phyloP scores from a whole-genome alignment of 257 asterid genomes.

The Penstemon newberryi region DNA sequence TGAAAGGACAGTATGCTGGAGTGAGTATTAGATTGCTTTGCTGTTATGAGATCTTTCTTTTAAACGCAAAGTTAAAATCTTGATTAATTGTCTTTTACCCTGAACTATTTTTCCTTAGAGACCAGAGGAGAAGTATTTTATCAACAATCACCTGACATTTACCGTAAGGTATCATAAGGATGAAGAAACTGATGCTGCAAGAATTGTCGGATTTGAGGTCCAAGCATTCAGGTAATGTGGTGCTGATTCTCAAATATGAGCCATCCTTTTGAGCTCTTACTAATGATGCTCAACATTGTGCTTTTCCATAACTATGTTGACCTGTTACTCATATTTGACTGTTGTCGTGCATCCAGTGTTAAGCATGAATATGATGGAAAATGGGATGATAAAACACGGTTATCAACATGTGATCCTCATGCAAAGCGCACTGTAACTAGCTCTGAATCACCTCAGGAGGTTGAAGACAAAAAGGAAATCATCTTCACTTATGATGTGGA shows the following conservation, averaged over 20 bases:
- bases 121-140: slow-evolving; percentile 61
- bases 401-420: slow-evolving; percentile 83
- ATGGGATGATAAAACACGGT: slow-evolving; percentile 58
- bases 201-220: slow-evolving; percentile 90
- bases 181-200: slow-evolving; percentile 64
- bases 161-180: slow-evolving; percentile 83
- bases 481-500: slow-evolving; percentile 87
- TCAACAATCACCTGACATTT: slow-evolving; percentile 75
- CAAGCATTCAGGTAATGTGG: slow-evolving; percentile 64
- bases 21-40: slow-evolving; percentile 44
- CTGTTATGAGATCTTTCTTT: slow-evolving; percentile 11
- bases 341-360: slow-evolving; percentile 44
- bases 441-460: slow-evolving; percentile 83
- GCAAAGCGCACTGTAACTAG: slow-evolving; percentile 65
- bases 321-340: slow-evolving; percentile 23
- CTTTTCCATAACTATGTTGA: slow-evolving; percentile 1
- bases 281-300: slow-evolving; percentile 9
- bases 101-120: slow-evolving; percentile 39
- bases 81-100: slow-evolving; percentile 20
- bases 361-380: slow-evolving; percentile 81
- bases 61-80: slow-evolving; percentile 18
- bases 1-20: slow-evolving; percentile 72
- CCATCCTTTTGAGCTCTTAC: slow-evolving; percentile 6
- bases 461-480: slow-evolving; percentile 70
- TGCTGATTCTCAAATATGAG: slow-evolving; percentile 18